Evolutionary conservation across 371 early-diverging fungal species (phyloP), one percentile per base, ranked within the genome.

Genomic region (Mortierella polycephala): DNA sequence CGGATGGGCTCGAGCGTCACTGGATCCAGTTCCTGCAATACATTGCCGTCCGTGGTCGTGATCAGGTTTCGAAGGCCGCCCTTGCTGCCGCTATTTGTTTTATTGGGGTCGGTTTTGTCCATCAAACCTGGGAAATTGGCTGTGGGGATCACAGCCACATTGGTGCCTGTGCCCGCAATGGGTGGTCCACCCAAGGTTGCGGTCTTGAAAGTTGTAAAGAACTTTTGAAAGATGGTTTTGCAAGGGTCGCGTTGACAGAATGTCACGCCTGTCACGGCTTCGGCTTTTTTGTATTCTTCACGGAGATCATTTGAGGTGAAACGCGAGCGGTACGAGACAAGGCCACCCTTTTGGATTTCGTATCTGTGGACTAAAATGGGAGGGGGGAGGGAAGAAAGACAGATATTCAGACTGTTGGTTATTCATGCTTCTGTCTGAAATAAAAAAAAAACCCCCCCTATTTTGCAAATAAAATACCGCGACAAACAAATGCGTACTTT

Each of bases 21-120:
- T 2, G 86, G 82, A 71, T 92, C 83, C 23, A 92, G 65, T 51
- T 86, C 83, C 57, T 91, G 90, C 13, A 91, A 62, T 0, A 81
- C 60, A 69, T 87, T 89, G 2, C 85, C 87, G 67, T 89, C 90
- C 1, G 90, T 89, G 42, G 83, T 90, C 46, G 85, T 67, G 5
- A 92, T 83, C 47, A 91, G 64, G 42, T 71, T 81, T 0, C 73
- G 66, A 23, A 60, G 44, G 6, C 21, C 50, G 1, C 62, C 81
- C n/a, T 44, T 64, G 8, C 40, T 20, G 13, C 56, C 30, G 16
- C 8, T 14, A 7, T 52, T 46, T 30, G 8, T 21, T 42, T 64
- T 37, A 30, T 30, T 4, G 13, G 20, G 44, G n/a, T 57, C 52
- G 6, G 12, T 42, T 18, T 46, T 30, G 16, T 60, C 71, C 57